Conservation (phyloP, 345 rosid genomes). For the Brassica incana region DNA sequence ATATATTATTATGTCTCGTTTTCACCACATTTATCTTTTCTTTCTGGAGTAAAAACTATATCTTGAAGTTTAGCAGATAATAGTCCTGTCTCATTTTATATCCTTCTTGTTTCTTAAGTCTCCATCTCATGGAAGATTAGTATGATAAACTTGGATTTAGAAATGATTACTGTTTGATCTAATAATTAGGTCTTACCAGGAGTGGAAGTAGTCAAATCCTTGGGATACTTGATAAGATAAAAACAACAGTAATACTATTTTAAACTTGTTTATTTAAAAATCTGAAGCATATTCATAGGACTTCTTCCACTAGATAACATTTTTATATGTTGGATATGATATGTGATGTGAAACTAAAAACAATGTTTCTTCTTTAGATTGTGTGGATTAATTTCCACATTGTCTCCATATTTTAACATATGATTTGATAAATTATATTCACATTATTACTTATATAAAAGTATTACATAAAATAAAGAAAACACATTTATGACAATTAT, state of each 20-base stretch:
- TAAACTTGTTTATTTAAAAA: not conserved
- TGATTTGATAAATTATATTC: too few species aligned
- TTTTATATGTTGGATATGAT: slow-evolving; percentile 30
- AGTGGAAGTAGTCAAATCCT: slow-evolving; percentile 37
- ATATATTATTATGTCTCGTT: not conserved
- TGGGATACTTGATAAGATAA: slow-evolving; percentile 32
- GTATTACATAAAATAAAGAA: too few species aligned
- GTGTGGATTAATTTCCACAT: slow-evolving; percentile 17
- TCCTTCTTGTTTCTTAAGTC: not conserved
- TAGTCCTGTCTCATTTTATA: not conserved
- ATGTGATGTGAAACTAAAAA: slow-evolving; percentile 29
- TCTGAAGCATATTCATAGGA: slow-evolving; percentile 17
- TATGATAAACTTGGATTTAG: slow-evolving; percentile 33
- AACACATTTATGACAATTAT: too few species aligned
- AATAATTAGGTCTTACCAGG: slow-evolving; percentile 28
- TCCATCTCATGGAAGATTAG: slow-evolving; percentile 17
- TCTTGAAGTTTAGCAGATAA: slow-evolving; percentile 11
- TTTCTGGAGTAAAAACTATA: slow-evolving; percentile 2
- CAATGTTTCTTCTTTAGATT: not conserved
- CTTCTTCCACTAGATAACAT: slow-evolving; percentile 28
- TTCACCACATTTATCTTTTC: slow-evolving; percentile 15
- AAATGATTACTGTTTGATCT: slow-evolving; percentile 23
- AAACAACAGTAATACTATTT: not conserved
- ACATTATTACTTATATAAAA: too few species aligned
- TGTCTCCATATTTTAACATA: not conserved